phyloP scores from a whole-genome alignment of 345 rosid genomes.

The Hibiscus mutabilis region DNA sequence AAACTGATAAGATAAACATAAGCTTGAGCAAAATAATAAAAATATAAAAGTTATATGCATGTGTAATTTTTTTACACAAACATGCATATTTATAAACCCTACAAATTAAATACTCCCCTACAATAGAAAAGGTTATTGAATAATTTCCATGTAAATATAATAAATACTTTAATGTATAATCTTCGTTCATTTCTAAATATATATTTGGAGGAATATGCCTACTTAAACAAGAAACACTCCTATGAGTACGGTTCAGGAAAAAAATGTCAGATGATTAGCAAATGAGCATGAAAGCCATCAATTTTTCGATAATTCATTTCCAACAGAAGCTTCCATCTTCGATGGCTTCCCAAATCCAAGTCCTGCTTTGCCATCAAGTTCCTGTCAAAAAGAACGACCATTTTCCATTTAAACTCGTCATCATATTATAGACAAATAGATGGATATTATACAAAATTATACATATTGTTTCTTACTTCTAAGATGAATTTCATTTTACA shows the following conservation, averaged over 20 bases:
- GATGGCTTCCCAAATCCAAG: constrained; percentile 55
- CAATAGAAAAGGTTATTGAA: too few relatives aligned
- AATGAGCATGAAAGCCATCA: background rate
- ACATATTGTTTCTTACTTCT: background rate
- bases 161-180: background rate
- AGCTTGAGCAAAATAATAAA: too few relatives aligned
- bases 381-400: constrained; percentile 30
- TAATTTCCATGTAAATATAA: too few relatives aligned
- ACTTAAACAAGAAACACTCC: background rate
- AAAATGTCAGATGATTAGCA: background rate
- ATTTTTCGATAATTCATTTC: constrained; percentile 1
- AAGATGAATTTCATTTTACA: background rate
- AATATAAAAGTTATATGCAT: too few relatives aligned
- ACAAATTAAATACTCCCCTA: too few relatives aligned
- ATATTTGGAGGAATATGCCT: background rate
- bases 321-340: constrained; percentile 24
- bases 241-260: background rate
- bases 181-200: background rate
- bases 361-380: constrained; percentile 93
- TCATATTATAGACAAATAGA: background rate
- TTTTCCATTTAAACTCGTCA: background rate
- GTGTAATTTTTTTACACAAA: too few relatives aligned
- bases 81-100: too few relatives aligned
- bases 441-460: background rate
- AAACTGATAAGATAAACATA: too few relatives aligned